phyloP scores from a whole-genome alignment of 768 basidiomycete species.

The Calocera cornea region DNA sequence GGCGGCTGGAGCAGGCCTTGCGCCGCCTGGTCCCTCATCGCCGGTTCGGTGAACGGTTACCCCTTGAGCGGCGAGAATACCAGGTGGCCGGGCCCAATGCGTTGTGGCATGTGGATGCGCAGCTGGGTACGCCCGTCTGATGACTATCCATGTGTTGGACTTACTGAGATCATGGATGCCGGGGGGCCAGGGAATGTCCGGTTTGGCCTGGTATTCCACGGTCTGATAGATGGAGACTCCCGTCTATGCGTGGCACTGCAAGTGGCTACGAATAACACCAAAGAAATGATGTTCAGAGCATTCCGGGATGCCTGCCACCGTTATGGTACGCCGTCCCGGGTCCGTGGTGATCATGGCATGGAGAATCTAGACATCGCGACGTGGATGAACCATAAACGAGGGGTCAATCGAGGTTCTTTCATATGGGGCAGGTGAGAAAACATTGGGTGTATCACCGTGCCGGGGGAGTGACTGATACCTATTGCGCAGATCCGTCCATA shows the following conservation, averaged over 20 bases:
- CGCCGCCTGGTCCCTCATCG: background rate
- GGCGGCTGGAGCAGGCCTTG: background rate
- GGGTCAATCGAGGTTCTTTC: conserved; percentile 2
- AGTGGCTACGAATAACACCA: conserved; percentile 13
- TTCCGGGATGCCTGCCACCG: conserved; percentile 15
- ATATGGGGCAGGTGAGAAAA: conserved; percentile 10
- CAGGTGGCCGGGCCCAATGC: background rate
- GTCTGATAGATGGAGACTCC: background rate
- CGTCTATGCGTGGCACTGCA: background rate
- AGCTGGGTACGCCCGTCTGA: background rate
- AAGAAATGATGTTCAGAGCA: conserved; percentile 17
- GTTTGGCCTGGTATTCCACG: background rate
- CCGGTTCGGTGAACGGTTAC: background rate
- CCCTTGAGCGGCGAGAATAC: background rate
- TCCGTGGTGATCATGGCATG: conserved; percentile 3
- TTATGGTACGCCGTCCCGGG: background rate
- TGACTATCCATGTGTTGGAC: background rate
- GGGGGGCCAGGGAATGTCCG: too few species aligned
- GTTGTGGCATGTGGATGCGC: background rate
- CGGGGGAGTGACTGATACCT: too few species aligned
- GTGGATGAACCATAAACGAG: conserved; percentile 7
- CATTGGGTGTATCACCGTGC: too few species aligned
- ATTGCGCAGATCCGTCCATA: conserved; percentile 6
- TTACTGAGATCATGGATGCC: background rate
- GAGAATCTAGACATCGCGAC: conserved; percentile 7